Percentiles rank a stretch among this genome's conserved stretches.
These are phyloP conservation scores for Emericellopsis atlantica DNA, from an alignment of 2,329 filamentous ascomycete genomes.

Conservation along the genomic window DNA sequence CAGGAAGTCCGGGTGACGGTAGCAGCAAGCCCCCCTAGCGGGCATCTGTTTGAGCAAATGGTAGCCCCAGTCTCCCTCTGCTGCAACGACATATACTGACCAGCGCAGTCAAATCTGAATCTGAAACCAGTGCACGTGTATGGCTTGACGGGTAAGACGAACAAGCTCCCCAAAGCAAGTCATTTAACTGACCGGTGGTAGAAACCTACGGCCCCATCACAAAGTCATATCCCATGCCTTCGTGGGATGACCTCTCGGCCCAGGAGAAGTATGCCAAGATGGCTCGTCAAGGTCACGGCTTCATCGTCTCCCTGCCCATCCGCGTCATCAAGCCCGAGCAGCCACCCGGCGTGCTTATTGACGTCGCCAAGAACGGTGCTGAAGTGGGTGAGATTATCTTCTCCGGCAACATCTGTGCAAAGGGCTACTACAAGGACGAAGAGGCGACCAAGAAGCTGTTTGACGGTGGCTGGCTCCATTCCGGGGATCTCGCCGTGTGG, in stretches of 20 bases:
- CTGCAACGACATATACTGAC: background rate
- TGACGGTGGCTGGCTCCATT: conserved; percentile 74
- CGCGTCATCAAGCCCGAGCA: conserved; percentile 73
- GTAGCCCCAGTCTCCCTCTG: conserved; percentile 21
- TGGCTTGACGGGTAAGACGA: conserved; percentile 44
- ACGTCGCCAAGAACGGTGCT: conserved; percentile 33
- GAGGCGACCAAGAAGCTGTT: conserved; percentile 82
- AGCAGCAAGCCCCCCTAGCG: conserved; percentile 80
- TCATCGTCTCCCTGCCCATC: conserved; percentile 68
- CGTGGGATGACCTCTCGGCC: conserved; percentile 62
- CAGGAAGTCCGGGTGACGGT: conserved; percentile 76
- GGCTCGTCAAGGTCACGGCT: conserved; percentile 90
- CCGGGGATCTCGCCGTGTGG: conserved; percentile 87
- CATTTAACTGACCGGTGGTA: conserved; percentile 4
- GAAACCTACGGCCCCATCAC: conserved; percentile 95
- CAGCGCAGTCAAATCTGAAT: conserved; percentile 47
- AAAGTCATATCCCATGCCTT: conserved; percentile 77
- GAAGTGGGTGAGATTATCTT: conserved; percentile 59
- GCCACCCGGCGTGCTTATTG: conserved; percentile 40
- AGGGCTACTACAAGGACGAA: conserved; percentile 83
- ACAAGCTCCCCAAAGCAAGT: background rate
- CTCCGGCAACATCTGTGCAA: conserved; percentile 79
- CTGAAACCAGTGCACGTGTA: conserved; percentile 89
- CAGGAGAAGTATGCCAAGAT: conserved; percentile 79
- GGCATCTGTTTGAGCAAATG: conserved; percentile 91